Evolutionary conservation across 495 filamentous ascomycete species (phyloP), one percentile per base, ranked within the genome.

Genomic region (Aspergillus steynii): DNA sequence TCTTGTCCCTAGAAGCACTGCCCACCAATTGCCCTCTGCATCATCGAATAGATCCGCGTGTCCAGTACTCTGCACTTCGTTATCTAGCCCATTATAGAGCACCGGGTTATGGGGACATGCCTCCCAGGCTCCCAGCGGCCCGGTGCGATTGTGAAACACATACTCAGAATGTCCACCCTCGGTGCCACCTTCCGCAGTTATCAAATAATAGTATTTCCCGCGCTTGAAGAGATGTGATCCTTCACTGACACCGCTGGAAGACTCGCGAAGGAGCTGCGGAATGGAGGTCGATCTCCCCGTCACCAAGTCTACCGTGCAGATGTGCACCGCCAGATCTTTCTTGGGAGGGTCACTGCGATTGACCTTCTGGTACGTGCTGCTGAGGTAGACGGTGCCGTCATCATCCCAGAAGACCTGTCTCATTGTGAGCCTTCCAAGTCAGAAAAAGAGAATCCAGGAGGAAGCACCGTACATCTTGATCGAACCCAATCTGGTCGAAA

Each of bases 371-470:
- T 63, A 1, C 61, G 56, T 59, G 37, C 55, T 52, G 7, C 55
- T 58, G 15, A 59, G 55, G 50, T 47, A 62, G 15, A 56, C 83
- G 53, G 69, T 77, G 7, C 83, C 82, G 58, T 83, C 77, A 45
- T 81, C 77, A 20, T 86, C 84, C 61, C 85, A 83, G 65, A 87
- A 87, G 0, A 88, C 74, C 2, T 76, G 80, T 8, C 83, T 20
- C 20, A 20, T 20, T 20, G 20, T 20, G 20, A 20, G 20, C 20
- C 20, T 20, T 20, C 20, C 20, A 20, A 20, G 20, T 20, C 20
- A 20, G 20, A 20, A 20, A 20, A 20, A 20, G 20, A 20, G 20
- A 20, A 20, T 20, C 20, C 20, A 20, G 20, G 20, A 20, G 20
- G 20, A 20, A 20, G 20, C 20, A 20, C 20, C 20, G 20, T 20